Evolutionary conservation across 1,139 yeast genomes (phyloP).

Genomic region (Geotrichum carabidarum): DNA sequence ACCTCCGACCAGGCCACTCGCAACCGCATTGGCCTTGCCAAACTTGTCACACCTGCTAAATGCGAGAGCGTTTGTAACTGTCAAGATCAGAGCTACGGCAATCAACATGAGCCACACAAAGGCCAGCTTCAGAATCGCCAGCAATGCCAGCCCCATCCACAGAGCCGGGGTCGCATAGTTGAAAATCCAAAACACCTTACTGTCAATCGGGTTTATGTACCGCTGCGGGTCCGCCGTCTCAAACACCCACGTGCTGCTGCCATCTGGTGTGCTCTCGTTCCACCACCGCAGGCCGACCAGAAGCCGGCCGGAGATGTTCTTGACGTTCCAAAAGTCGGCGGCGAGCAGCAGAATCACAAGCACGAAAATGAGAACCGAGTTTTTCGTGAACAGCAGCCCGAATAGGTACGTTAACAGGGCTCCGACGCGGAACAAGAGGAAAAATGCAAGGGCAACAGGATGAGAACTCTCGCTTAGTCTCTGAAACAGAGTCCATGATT

Average conservation of each 20-base stretch:
- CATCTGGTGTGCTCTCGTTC: constrained; percentile 52
- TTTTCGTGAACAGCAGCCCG: constrained; percentile 61
- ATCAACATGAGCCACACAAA: constrained; percentile 61
- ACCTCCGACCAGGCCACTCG: constrained; percentile 42
- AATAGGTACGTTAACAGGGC: constrained; percentile 64
- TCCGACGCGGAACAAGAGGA: constrained; percentile 55
- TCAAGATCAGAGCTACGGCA: constrained; percentile 60
- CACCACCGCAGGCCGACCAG: constrained; percentile 94
- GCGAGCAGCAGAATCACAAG: constrained; percentile 67
- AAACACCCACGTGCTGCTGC: constrained; percentile 82
- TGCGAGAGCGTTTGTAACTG: constrained; percentile 79
- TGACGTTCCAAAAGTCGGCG: constrained; percentile 91
- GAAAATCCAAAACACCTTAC: constrained; percentile 80
- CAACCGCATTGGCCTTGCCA: constrained; percentile 66
- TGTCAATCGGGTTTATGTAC: constrained; percentile 85
- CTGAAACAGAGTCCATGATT: constrained; percentile 35
- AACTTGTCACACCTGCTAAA: constrained; percentile 88
- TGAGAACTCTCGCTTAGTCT: constrained; percentile 65
- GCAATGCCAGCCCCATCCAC: constrained; percentile 68
- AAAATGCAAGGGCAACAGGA: constrained; percentile 68
- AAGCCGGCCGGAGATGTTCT: constrained; percentile 83
- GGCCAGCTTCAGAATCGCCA: constrained; percentile 74
- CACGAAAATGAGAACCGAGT: constrained; percentile 73
- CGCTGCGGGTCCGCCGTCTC: constrained; percentile 80
- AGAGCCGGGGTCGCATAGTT: constrained; percentile 67